Evolutionary conservation across 176 grass and related monocot genomes (phyloP).

Genomic region (Leersia perrieri): DNA sequence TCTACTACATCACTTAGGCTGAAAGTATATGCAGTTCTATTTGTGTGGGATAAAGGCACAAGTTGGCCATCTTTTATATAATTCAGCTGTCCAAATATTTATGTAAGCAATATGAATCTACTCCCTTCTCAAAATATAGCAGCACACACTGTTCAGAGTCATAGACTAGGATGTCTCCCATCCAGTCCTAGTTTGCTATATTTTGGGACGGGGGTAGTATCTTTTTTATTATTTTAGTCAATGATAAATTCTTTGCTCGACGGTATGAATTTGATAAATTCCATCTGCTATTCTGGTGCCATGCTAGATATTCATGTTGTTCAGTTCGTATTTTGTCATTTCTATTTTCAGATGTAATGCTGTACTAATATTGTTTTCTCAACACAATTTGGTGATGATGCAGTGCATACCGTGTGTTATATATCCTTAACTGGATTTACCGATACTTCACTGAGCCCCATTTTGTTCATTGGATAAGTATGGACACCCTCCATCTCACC

Average conservation of each 20-base stretch:
- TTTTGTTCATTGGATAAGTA: slow-evolving; percentile 98
- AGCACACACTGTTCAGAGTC: too few relatives aligned
- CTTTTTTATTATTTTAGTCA: not conserved
- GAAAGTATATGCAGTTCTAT: not conserved
- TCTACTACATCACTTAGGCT: not conserved
- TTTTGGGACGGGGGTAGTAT: too few relatives aligned
- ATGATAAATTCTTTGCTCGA: not conserved
- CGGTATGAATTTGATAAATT: not conserved
- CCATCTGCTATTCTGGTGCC: not conserved
- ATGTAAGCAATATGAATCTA: not conserved
- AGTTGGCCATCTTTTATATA: not conserved
- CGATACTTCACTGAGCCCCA: slow-evolving; percentile 80
- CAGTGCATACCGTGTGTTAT: slow-evolving; percentile 84
- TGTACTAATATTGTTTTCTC: not conserved
- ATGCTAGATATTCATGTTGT: not conserved
- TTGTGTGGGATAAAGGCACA: not conserved
- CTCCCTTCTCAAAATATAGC: too few relatives aligned
- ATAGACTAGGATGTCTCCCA: too few relatives aligned
- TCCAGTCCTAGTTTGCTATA: too few relatives aligned
- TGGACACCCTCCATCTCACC: not conserved
- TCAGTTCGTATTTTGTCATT: not conserved
- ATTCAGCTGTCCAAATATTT: not conserved
- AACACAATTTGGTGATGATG: slow-evolving; percentile 40
- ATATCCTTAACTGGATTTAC: slow-evolving; percentile 95
- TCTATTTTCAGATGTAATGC: not conserved